Percentiles rank a stretch among this genome's conserved stretches.
phyloP scores from a whole-genome alignment of 2,329 filamentous ascomycete genomes.

The Clarireedia hainanense region DNA sequence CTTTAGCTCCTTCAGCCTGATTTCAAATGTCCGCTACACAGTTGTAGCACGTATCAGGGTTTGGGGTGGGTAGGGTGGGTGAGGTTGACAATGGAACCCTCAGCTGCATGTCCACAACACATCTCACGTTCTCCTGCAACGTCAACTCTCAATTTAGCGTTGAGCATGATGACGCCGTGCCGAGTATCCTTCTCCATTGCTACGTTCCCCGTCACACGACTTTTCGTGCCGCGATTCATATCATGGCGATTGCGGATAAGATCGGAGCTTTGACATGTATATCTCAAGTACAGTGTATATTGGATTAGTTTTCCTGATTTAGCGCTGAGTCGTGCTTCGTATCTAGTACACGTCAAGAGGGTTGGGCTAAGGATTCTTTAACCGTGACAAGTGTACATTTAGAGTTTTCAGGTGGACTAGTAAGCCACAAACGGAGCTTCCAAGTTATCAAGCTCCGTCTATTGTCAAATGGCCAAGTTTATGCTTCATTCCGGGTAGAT shows the following conservation, averaged over 20 bases:
- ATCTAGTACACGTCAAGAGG: not conserved
- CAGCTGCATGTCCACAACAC: constrained; percentile 4
- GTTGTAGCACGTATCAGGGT: not conserved
- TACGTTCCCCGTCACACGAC: not conserved
- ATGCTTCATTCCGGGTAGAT: not conserved
- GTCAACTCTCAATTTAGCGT: not conserved
- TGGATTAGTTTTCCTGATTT: not conserved
- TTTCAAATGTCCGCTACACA: not conserved
- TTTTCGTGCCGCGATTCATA: not conserved
- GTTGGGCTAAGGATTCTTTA: not conserved
- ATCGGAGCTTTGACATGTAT: not conserved
- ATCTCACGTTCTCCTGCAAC: not conserved
- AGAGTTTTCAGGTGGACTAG: not conserved
- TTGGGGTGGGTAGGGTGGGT: not conserved
- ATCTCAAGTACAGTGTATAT: not conserved
- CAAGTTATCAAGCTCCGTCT: not conserved
- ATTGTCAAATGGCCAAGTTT: not conserved
- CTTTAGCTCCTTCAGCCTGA: not conserved
- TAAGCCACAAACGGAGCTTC: not conserved
- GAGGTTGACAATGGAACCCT: constrained; percentile 5
- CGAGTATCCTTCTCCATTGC: not conserved
- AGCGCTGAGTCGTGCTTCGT: not conserved
- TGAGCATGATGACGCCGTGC: not conserved
- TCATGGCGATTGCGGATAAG: not conserved
- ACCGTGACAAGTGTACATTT: not conserved